Evolutionary conservation across 1,284 basidiomycete species (phyloP).

Genomic region (Rhizoctonia solani): DNA sequence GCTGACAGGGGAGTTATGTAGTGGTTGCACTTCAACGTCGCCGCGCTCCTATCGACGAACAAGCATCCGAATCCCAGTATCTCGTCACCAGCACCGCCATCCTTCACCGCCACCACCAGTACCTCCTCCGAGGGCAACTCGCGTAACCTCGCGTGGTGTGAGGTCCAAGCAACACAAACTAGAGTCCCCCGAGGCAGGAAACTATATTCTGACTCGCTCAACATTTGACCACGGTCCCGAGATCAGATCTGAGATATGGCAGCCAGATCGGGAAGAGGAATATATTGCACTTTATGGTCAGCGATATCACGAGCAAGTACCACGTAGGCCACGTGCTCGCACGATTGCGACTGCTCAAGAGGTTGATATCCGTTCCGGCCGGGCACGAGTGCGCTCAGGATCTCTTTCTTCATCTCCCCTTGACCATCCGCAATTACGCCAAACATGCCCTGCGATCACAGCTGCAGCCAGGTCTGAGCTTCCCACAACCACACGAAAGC

Average conservation of each 20-base stretch:
- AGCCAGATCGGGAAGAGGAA: slow-evolving; percentile 4
- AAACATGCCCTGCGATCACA: not conserved
- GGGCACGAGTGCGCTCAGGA: not conserved
- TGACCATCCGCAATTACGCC: slow-evolving; percentile 4
- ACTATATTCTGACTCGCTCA: too few relatives aligned
- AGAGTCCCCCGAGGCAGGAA: too few relatives aligned
- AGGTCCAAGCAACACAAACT: too few relatives aligned
- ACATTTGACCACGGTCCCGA: not conserved
- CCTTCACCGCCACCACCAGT: slow-evolving; percentile 18
- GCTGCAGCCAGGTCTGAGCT: not conserved
- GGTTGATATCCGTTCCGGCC: not conserved
- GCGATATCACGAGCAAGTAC: not conserved
- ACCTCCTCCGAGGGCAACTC: not conserved
- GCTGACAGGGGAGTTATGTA: not conserved
- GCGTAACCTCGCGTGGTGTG: slow-evolving; percentile 10
- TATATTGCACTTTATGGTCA: slow-evolving; percentile 2
- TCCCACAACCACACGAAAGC: not conserved
- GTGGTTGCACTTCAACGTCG: not conserved
- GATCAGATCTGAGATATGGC: slow-evolving; percentile 13
- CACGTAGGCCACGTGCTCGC: slow-evolving; percentile 15
- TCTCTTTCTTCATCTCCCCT: slow-evolving; percentile 4
- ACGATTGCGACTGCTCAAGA: slow-evolving; percentile 1
- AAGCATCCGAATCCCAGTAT: not conserved
- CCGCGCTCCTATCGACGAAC: slow-evolving; percentile 9
- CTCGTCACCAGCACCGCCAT: slow-evolving; percentile 10